phyloP scores from a whole-genome alignment of 805 yeast species.

The Candida rishiriensis region DNA sequence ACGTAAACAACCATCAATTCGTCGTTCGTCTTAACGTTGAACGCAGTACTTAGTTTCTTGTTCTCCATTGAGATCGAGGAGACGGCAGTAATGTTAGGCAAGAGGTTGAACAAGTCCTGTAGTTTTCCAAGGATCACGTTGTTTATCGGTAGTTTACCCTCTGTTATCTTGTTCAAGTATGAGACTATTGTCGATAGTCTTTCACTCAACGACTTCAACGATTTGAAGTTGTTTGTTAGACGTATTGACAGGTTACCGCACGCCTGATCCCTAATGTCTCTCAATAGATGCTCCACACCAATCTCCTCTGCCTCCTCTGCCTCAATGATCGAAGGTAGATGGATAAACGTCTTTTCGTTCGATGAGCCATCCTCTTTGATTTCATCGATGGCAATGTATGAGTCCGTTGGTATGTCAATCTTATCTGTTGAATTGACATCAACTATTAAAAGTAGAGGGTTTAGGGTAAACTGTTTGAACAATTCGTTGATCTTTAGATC shows the following conservation, averaged over 20 bases:
- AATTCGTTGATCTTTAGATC: slow-evolving; percentile 89
- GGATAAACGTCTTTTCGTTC: slow-evolving; percentile 88
- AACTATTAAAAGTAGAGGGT: slow-evolving; percentile 83
- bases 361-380: slow-evolving; percentile 94
- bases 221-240: slow-evolving; percentile 84
- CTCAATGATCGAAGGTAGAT: slow-evolving; percentile 85
- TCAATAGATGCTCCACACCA: slow-evolving; percentile 92
- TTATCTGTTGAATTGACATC: slow-evolving; percentile 76
- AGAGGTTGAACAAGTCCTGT: slow-evolving; percentile 89
- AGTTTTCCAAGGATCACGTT: slow-evolving; percentile 86
- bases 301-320: slow-evolving; percentile 99
- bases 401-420: slow-evolving; percentile 94
- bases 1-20: slow-evolving; percentile 92
- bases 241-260: slow-evolving; percentile 87
- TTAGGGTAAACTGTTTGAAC: slow-evolving; percentile 75
- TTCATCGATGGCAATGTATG: slow-evolving; percentile 90
- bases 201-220: slow-evolving; percentile 79
- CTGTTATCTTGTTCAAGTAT: slow-evolving; percentile 71
- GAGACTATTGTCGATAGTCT: slow-evolving; percentile 72
- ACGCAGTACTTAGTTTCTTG: slow-evolving; percentile 57
- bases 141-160: slow-evolving; percentile 75
- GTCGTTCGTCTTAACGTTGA: slow-evolving; percentile 91
- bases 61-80: slow-evolving; percentile 13
- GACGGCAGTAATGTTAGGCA: slow-evolving; percentile 66
- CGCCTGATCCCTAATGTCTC: slow-evolving; percentile 95